Conservation (phyloP, 345 rosid species). For the Eucalyptus guilfoylei region DNA sequence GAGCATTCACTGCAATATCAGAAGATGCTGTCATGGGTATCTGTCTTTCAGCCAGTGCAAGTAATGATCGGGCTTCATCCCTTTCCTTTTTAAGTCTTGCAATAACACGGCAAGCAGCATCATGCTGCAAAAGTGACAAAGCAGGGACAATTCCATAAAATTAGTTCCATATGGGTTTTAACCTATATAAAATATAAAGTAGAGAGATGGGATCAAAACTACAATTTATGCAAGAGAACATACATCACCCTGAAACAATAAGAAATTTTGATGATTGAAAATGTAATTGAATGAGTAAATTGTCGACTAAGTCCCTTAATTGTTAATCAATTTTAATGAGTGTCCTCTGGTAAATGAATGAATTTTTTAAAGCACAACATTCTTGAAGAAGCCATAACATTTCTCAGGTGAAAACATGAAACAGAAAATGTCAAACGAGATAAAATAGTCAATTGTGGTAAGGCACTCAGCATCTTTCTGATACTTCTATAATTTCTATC, state of each 20-base stretch:
- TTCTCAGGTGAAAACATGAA: background rate
- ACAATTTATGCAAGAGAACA: background rate
- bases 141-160: background rate
- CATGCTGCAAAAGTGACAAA: conserved; percentile 49
- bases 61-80: conserved; percentile 86
- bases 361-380: background rate
- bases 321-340: background rate
- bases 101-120: conserved; percentile 99
- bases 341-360: background rate
- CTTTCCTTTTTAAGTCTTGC: conserved; percentile 94
- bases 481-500: background rate
- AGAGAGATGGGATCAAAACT: background rate
- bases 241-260: background rate
- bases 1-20: conserved; percentile 29
- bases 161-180: background rate
- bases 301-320: background rate
- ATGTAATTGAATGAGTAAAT: background rate
- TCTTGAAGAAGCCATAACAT: background rate
- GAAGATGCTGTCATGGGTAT: conserved; percentile 42
- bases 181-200: background rate
- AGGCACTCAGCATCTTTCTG: background rate
- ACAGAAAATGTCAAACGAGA: background rate
- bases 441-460: background rate
- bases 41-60: conserved; percentile 74
- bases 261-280: background rate